phyloP scores from a whole-genome alignment of 1,139 yeast genomes.

The Yamadazyma triangularis region DNA sequence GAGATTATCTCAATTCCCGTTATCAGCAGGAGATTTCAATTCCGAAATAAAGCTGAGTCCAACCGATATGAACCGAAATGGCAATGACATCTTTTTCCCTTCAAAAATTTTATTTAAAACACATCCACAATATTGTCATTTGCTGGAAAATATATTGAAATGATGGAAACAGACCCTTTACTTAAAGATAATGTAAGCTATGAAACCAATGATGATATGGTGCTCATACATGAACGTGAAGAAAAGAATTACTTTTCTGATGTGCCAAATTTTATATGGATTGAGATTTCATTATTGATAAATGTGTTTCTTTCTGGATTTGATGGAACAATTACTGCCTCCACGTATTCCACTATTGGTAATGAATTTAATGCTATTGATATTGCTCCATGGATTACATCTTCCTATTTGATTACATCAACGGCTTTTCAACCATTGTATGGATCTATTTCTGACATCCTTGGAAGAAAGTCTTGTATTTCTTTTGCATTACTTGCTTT shows the following conservation, averaged over 20 bases:
- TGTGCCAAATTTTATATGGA: slow-evolving; percentile 13
- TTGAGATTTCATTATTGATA: slow-evolving; percentile 19
- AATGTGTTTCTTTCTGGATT: slow-evolving; percentile 27
- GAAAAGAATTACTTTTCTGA: slow-evolving; percentile 7
- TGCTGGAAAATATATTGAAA: too few relatives aligned
- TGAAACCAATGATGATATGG: too few relatives aligned
- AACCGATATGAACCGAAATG: slow-evolving; percentile 1
- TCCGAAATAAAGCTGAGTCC: too few relatives aligned
- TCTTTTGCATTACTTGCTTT: slow-evolving; percentile 18
- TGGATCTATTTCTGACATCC: slow-evolving; percentile 50
- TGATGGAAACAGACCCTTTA: slow-evolving; percentile 1
- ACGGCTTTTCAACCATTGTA: slow-evolving; percentile 37
- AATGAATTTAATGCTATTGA: slow-evolving; percentile 32
- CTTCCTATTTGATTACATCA: slow-evolving; percentile 29
- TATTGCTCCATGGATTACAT: too few relatives aligned
- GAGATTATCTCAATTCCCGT: too few relatives aligned
- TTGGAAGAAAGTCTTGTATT: slow-evolving; percentile 40
- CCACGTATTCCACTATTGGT: slow-evolving; percentile 29
- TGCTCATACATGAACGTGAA: too few relatives aligned
- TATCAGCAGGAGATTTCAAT: too few relatives aligned
- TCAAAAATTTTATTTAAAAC: not conserved
- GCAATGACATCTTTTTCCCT: not conserved
- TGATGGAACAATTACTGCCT: slow-evolving; percentile 34
- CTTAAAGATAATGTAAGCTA: too few relatives aligned
- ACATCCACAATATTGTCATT: too few relatives aligned